Evolutionary conservation across 2,329 filamentous ascomycete genomes (phyloP), one percentile per base, ranked within the genome.

Genomic region (Penicillium sp.): DNA sequence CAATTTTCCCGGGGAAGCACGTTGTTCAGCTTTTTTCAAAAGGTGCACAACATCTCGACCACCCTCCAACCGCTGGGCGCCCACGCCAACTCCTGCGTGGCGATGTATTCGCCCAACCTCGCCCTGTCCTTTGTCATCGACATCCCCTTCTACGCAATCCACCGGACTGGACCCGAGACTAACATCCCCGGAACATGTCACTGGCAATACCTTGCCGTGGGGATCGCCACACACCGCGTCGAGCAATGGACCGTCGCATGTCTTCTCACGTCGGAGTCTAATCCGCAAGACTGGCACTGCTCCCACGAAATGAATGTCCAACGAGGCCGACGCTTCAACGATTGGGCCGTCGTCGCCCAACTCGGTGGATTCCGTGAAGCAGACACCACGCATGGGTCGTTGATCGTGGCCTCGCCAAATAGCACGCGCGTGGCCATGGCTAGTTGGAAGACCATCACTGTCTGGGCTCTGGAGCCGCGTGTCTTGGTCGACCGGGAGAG

Each of bases 371-470:
- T 65, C 40, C 56, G 58, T 24, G 55, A 63, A 35, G 49, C 63
- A n/a, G 62, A 50, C 13, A 70, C 62, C 27, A 69, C 67, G 4
- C 55, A 70, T 9, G 67, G 68, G 9, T 67, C 68, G n/a, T 59
- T 64, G 26, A 61, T 72, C 11, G 66, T 69, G 11, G 50, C 66
- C 9, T 71, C 69, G 2, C 53, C 48, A 7, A 26, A 42, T 4
- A 67, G 68, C 8, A 70, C 67, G 32, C 64, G 71, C 4, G 58
- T 74, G 41, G 72, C 71, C 4, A 61, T 72, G 29, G 66, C 66
- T 4, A 68, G 67, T 38, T 74, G 71, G 71, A 68, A 73, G 43
- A 60, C 60, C 1, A 47, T 74, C 18, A 67, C 68, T 12, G 48
- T 74, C 26, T 74, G 71, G 67, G 57, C 66, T 3, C 32, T 74